Evolutionary conservation across 306 rosid species (phyloP).

Genomic region (Castanea sativa): DNA sequence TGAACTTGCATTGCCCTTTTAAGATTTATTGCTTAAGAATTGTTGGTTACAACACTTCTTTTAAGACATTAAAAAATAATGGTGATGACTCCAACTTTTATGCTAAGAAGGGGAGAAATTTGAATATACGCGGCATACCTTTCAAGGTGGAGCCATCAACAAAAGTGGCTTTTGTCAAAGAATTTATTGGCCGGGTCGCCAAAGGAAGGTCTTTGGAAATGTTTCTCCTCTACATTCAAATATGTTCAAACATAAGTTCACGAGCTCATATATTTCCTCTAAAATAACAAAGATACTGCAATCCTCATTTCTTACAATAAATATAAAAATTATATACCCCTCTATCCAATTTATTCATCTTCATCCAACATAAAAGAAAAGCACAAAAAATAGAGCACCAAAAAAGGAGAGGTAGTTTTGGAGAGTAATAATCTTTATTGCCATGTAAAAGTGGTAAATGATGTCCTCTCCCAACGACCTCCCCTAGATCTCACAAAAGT

Average conservation of each 20-base stretch:
- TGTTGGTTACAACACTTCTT: too few species aligned
- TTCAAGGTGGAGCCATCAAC: conserved; percentile 29
- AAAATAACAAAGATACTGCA: not conserved
- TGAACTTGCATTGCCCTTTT: too few species aligned
- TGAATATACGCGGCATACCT: conserved; percentile 35
- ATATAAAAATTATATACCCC: not conserved
- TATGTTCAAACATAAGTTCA: conserved; percentile 9
- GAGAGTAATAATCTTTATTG: not conserved
- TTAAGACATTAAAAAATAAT: too few species aligned
- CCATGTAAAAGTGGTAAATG: not conserved
- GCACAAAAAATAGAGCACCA: not conserved
- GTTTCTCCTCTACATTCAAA: conserved; percentile 50
- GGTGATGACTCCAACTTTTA: not conserved
- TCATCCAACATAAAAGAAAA: not conserved
- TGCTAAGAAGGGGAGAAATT: not conserved
- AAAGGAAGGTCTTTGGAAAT: conserved; percentile 28
- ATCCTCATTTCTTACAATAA: not conserved
- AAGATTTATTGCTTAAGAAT: too few species aligned
- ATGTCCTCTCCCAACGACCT: too few species aligned
- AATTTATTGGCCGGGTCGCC: conserved; percentile 36
- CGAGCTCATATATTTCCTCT: conserved; percentile 3
- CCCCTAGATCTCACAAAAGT: too few species aligned
- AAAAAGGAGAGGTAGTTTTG: not conserved
- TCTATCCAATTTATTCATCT: not conserved
- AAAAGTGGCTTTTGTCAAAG: conserved; percentile 39